A percentile compares a stretch with the other conserved stretches of the same genome.
Conservation (phyloP, 2,329 filamentous ascomycete species). For the Lecanicillium sp. region DNA sequence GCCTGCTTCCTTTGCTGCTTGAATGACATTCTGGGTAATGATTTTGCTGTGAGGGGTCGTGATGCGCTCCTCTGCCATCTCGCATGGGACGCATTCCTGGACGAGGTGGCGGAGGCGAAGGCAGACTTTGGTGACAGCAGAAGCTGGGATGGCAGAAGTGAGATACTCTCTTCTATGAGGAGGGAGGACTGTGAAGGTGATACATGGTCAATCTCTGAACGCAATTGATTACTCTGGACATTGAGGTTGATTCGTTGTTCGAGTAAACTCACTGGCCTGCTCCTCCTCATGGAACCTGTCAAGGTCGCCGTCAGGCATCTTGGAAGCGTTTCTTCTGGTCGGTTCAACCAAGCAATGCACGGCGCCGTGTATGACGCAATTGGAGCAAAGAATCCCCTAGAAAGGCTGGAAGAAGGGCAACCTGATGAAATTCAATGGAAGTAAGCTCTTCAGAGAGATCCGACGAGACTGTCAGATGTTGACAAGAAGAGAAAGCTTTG, state of each 20-base stretch:
- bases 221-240: not conserved
- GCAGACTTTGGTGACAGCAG: conserved; percentile 81
- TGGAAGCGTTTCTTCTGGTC: no score
- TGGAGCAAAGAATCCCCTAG: no score
- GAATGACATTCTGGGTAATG: conserved; percentile 71
- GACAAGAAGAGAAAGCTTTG: no score
- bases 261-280: conserved; percentile 3
- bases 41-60: conserved; percentile 76
- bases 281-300: conserved; percentile 9
- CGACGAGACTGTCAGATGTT: no score
- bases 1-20: conserved; percentile 75
- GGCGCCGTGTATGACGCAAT: no score
- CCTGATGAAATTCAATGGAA: no score
- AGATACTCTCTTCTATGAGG: conserved; percentile 48
- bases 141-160: conserved; percentile 61
- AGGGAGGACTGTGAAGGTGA: conserved; percentile 50
- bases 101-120: conserved; percentile 86
- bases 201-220: not conserved
- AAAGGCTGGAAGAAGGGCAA: no score
- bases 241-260: not conserved
- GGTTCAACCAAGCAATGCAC: no score
- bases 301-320: not conserved
- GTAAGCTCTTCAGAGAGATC: no score
- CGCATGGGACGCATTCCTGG: conserved; percentile 82
- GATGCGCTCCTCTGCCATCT: conserved; percentile 68